A percentile compares a stretch with the other conserved stretches of the same genome.
These are phyloP conservation scores for Sugiyamaella novakii DNA, from an alignment of 1,139 yeast genomes.

Conservation along the genomic window DNA sequence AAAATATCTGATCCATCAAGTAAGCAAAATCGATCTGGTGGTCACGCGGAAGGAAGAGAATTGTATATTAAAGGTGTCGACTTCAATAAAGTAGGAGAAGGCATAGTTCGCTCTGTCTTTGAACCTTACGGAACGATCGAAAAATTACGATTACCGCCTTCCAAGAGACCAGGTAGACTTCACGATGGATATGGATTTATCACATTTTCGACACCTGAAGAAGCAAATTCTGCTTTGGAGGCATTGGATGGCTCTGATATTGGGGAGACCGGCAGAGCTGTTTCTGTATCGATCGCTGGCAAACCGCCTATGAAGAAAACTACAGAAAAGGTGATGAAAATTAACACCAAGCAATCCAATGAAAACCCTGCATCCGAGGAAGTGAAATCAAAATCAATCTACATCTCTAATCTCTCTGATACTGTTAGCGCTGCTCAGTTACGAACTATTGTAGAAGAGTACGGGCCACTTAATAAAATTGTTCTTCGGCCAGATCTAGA, in stretches of 20 bases:
- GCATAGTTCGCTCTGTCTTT: slow-evolving; percentile 40
- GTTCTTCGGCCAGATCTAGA: slow-evolving; percentile 52
- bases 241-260: slow-evolving; percentile 26
- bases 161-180: slow-evolving; percentile 30
- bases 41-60: slow-evolving; percentile 54
- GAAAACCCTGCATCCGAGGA: slow-evolving; percentile 8
- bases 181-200: slow-evolving; percentile 45
- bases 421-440: slow-evolving; percentile 37
- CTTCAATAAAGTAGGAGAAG: slow-evolving; percentile 41
- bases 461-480: slow-evolving; percentile 55
- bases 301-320: slow-evolving; percentile 6
- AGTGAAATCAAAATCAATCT: slow-evolving; percentile 30
- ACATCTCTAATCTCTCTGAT: slow-evolving; percentile 35
- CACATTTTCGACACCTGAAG: slow-evolving; percentile 32
- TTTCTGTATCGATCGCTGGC: slow-evolving; percentile 30
- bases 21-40: slow-evolving; percentile 45
- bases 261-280: slow-evolving; percentile 28
- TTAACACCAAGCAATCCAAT: slow-evolving; percentile 2
- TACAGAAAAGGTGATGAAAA: slow-evolving; percentile 10
- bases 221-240: slow-evolving; percentile 35
- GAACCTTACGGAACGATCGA: slow-evolving; percentile 54
- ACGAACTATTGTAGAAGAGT: slow-evolving; percentile 42
- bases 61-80: slow-evolving; percentile 57
- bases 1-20: slow-evolving; percentile 59
- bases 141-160: slow-evolving; percentile 31